Evolutionary conservation across 2,329 filamentous ascomycete species (phyloP), one percentile per base, ranked within the genome.

Genomic region (Akanthomyces lecanii): DNA sequence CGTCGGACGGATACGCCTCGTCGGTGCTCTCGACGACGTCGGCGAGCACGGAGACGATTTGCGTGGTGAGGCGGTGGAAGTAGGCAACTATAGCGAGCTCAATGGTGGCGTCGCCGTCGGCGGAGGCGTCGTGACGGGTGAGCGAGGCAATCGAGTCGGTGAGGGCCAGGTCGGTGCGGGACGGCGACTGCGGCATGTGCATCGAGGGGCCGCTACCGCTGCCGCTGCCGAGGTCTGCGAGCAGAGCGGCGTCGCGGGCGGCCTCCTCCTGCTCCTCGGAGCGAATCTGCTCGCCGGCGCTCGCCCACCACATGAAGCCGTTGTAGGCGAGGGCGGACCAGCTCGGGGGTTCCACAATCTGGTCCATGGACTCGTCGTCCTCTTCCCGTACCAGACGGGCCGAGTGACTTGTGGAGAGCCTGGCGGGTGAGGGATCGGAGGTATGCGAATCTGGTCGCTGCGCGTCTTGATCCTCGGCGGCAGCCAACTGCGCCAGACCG

Each of bases 221-320:
- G 2, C 72, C 69, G 2, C 78, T 72, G 3, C 73, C 72, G 4
- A 87, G 69, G 59, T 85, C 84, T 0, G 81, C 81, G 5, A 88
- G 78, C 4, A 89, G 79, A 3, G 80, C 74, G 8, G 80, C 77
- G 69, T 89, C 86, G 52, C 78, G 79, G 52, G 77, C 80, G 55
- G 76, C 72, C 68, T 86, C 84, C 67, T 88, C 85, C 23, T 83
- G 80, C 66, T 87, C 83, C 59, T 85, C 83, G 56, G 84, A 80
- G 21, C 83, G 80, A 8, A 83, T 78, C 73, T 89, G 85, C 75
- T 95, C 91, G 63, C 90, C 91, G 0, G 91, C 90, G 18, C 88
- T 91, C 2, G 91, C 90, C 91, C 91, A 95, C 91, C 91, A 95
- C 84, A 94, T 91, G 78, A 94, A 93, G 28, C 89, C 88, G 61